These are phyloP conservation scores for Cystodermella granulosa DNA, from an alignment of 1,284 basidiomycete species.

Conservation along the genomic window DNA sequence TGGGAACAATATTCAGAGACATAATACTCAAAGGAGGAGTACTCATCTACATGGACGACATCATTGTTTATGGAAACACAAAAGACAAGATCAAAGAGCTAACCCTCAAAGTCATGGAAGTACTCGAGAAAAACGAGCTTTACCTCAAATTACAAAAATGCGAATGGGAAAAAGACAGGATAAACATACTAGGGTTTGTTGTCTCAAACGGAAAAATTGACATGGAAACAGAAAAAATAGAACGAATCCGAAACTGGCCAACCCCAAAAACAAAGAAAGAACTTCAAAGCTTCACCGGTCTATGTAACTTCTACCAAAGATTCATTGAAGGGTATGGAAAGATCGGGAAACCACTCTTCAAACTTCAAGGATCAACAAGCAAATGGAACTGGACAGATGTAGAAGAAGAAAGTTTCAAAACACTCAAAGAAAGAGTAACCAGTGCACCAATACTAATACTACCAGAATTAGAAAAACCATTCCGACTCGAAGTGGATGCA, in stretches of 20 bases:
- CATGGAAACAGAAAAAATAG: conserved; percentile 43
- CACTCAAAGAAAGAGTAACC: neutral
- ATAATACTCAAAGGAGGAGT: conserved; percentile 1
- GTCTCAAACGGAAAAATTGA: conserved; percentile 28
- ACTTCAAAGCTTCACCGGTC: conserved; percentile 21
- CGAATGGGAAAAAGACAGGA: neutral
- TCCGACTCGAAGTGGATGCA: neutral
- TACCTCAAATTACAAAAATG: neutral
- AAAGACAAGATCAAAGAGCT: neutral
- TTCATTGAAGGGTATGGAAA: conserved; percentile 36
- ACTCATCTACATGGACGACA: conserved; percentile 20
- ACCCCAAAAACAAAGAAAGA: conserved; percentile 13
- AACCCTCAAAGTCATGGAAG: neutral
- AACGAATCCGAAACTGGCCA: conserved; percentile 12
- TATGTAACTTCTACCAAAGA: conserved; percentile 28
- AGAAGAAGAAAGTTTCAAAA: neutral
- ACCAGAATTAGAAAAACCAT: neutral
- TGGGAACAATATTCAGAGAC: conserved; percentile 4
- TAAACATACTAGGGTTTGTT: conserved; percentile 41
- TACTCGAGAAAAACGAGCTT: neutral
- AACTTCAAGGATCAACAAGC: neutral
- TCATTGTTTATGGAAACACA: conserved; percentile 6
- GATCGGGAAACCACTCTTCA: neutral
- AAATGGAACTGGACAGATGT: neutral
- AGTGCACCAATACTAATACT: neutral